Evolutionary conservation across 306 rosid species (phyloP), one percentile per base, ranked within the genome.

Genomic region (Prunus persica): DNA sequence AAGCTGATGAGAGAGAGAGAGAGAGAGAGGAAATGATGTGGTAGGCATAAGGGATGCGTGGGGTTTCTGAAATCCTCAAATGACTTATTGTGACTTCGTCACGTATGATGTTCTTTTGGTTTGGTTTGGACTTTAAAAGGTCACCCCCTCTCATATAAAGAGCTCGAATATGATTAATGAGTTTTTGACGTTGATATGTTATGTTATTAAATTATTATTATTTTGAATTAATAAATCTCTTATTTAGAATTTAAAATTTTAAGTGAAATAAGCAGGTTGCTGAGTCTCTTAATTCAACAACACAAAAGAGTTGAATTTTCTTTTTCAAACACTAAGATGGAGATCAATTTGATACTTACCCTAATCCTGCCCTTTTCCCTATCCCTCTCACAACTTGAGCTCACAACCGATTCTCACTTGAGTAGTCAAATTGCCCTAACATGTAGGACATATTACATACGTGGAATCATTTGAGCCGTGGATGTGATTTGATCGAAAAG

Each of bases 21-120:
- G 63, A 28, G 56, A 6, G 57, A 54, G 28, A 28, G 67, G 16
- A 41, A 20, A 81, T 58, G 72, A 28, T 79, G 86, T 84, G 90
- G 92, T 86, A 73, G 38, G 28, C 16, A 79, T 76, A n/a, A 20
- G 72, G 67, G 74, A 28, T 75, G 79, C 91, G 90, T 88, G 93
- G 93, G 64, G 70, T 14, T 34, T 28, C 51, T 67, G 32, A 25
- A 60, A 30, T 55, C 86, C 93, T 74, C 25, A 73, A 52, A 22
- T 14, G 49, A 20, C 7, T 68, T 18, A 13, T 43, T 20, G 18
- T 52, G n/a, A 12, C 18, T 58, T 73, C 28, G 58, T 74, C 79
- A 66, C 71, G 24, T 0, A 28, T 22, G 45, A 13, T 58, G 67
- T 41, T 62, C 20, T 47, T 32, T 32, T 32, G 6, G 38, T 4